phyloP scores from a whole-genome alignment of 192 early-diverging fungal genomes.

The Coemansia javaensis region DNA sequence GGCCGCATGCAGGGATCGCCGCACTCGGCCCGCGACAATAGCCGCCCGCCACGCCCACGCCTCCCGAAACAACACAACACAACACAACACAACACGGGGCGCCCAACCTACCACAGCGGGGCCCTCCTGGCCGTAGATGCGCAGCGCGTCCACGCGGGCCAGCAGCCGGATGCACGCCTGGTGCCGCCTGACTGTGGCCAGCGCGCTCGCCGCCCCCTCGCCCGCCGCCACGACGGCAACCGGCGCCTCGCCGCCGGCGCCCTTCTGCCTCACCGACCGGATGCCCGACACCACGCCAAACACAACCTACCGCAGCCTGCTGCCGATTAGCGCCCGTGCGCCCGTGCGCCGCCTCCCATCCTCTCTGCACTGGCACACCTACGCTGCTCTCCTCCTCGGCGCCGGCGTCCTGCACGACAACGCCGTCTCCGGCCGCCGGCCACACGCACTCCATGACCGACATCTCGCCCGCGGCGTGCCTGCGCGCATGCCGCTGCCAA shows the following conservation, averaged over 20 bases:
- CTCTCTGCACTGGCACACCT: no score
- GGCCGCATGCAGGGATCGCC: no score
- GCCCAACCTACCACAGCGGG: no score
- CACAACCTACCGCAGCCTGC: slow-evolving; percentile 22
- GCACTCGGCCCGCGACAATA: no score
- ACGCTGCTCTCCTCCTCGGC: slow-evolving; percentile 38
- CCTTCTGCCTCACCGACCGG: slow-evolving; percentile 39
- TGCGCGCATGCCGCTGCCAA: slow-evolving; percentile 41
- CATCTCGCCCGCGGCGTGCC: slow-evolving; percentile 11
- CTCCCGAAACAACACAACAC: no score
- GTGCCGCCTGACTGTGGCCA: slow-evolving; percentile 1
- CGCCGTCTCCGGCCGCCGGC: not conserved
- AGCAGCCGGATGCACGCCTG: not conserved
- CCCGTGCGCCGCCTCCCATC: no score
- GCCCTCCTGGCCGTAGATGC: no score
- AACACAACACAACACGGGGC: no score
- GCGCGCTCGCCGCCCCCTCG: not conserved
- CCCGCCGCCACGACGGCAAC: not conserved
- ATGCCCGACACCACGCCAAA: slow-evolving; percentile 36
- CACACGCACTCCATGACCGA: slow-evolving; percentile 46
- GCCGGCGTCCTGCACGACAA: slow-evolving; percentile 5
- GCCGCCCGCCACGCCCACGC: no score
- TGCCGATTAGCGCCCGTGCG: no score
- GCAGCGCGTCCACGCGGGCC: slow-evolving; percentile 11
- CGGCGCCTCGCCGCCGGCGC: slow-evolving; percentile 7